Conservation (phyloP, 2,329 filamentous ascomycete species). For the Hymenoscyphus fructigenus region DNA sequence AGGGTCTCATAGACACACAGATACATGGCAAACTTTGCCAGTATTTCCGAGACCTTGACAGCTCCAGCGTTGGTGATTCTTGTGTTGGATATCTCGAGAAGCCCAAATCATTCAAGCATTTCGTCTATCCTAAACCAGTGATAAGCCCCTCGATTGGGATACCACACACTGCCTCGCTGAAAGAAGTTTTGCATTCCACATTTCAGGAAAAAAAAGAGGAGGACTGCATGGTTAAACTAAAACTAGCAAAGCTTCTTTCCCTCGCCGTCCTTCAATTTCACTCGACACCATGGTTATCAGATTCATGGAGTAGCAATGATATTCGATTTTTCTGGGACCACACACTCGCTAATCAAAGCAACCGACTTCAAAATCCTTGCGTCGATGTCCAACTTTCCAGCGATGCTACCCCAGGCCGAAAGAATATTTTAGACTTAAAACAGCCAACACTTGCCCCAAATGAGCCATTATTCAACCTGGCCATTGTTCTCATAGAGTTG, state of each 20-base stretch:
- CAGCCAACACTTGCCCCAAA: neutral
- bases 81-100: neutral
- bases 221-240: neutral
- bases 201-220: neutral
- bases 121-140: neutral
- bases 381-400: neutral
- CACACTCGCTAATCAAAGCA: too few species aligned
- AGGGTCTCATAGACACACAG: too few species aligned
- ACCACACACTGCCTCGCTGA: neutral
- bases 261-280: neutral
- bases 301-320: neutral
- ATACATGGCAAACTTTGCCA: too few species aligned
- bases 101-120: neutral
- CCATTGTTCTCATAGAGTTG: neutral
- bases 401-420: neutral
- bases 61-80: too few species aligned
- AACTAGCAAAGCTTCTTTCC: neutral
- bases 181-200: neutral
- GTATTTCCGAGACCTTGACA: too few species aligned
- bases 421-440: too few species aligned
- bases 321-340: neutral
- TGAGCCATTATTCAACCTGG: neutral
- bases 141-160: neutral
- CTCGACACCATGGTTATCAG: neutral
- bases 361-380: neutral